Percentiles rank a stretch among this genome's conserved stretches.
Evolutionary conservation across 2,329 filamentous ascomycete species (phyloP).

Genomic region (Pestalotiopsis sp.): DNA sequence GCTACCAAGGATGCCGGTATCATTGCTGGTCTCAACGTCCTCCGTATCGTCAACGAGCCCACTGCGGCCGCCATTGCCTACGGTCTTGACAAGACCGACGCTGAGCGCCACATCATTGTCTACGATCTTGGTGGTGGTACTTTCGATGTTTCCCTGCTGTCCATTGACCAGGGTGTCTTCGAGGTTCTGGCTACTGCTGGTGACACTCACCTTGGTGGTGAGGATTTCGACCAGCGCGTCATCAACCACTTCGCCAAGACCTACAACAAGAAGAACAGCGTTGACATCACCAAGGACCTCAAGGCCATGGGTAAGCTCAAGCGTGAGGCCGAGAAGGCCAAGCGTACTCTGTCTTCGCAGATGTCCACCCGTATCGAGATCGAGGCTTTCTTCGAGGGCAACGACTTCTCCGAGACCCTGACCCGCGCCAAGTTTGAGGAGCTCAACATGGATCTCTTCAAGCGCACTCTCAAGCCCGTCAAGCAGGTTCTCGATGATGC

Average conservation of each 20-base stretch:
- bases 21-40: slow-evolving; percentile 91
- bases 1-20: slow-evolving; percentile 93
- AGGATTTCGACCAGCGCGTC: slow-evolving; percentile 97
- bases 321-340: slow-evolving; percentile 99
- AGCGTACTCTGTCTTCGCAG: slow-evolving; percentile 94
- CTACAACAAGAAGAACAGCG: slow-evolving; percentile 97
- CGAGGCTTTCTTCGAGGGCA: slow-evolving; percentile 93
- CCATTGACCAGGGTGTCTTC: slow-evolving; percentile 89
- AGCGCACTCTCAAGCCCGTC: slow-evolving; percentile 98
- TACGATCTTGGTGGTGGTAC: slow-evolving; percentile 95
- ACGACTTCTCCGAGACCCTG: slow-evolving; percentile 97
- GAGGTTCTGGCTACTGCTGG: slow-evolving; percentile 93
- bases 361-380: slow-evolving; percentile 95
- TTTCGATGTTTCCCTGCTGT: slow-evolving; percentile 91
- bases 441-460: slow-evolving; percentile 98
- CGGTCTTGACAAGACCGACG: slow-evolving; percentile 84
- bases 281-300: slow-evolving; percentile 89
- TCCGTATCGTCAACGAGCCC: slow-evolving; percentile 96
- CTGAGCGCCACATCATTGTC: slow-evolving; percentile 87
- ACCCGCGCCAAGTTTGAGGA: slow-evolving; percentile 99
- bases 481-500: slow-evolving; percentile 98
- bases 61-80: slow-evolving; percentile 95
- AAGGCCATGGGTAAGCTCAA: slow-evolving; percentile 99
- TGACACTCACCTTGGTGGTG: slow-evolving; percentile 97
- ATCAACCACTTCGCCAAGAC: slow-evolving; percentile 96